Evolutionary conservation across 2,329 filamentous ascomycete species (phyloP).

Genomic region (Calonectria henricotiae): DNA sequence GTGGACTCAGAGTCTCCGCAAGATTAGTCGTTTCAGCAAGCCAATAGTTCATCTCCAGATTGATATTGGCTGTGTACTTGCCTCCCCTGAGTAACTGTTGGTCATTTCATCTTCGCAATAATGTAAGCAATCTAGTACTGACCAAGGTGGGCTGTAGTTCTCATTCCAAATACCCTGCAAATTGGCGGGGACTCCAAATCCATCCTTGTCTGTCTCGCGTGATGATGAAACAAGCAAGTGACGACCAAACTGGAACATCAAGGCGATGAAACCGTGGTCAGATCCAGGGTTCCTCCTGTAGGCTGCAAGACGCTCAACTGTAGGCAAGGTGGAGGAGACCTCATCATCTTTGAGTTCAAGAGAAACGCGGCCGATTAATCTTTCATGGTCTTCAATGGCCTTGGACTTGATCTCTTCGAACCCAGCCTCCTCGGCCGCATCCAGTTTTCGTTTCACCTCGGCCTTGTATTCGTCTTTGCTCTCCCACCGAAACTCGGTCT

Average conservation of each 20-base stretch:
- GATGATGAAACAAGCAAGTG: slow-evolving; percentile 14
- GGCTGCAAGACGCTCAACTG: slow-evolving; percentile 2
- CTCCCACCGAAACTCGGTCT: slow-evolving; percentile 1
- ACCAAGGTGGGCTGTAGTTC: slow-evolving; percentile 13
- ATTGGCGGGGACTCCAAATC: not conserved
- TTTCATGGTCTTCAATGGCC: not conserved
- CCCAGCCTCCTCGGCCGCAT: not conserved
- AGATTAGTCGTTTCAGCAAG: slow-evolving; percentile 13
- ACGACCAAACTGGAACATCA: slow-evolving; percentile 6
- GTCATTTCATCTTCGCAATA: not conserved
- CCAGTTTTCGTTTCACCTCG: not conserved
- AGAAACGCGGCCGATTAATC: not conserved
- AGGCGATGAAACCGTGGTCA: not conserved
- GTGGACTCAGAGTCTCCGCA: not conserved
- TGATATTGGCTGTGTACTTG: slow-evolving; percentile 5
- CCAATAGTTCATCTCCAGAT: slow-evolving; percentile 17
- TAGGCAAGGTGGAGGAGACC: not conserved
- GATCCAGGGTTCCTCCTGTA: not conserved
- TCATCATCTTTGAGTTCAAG: not conserved
- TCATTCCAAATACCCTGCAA: slow-evolving; percentile 13
- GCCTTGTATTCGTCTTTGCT: slow-evolving; percentile 1
- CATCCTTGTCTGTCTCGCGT: not conserved
- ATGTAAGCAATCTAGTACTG: not conserved
- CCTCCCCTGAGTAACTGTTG: not conserved
- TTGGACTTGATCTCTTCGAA: slow-evolving; percentile 6